phyloP scores from a whole-genome alignment of 768 basidiomycete species.

The Suillus luteus region DNA sequence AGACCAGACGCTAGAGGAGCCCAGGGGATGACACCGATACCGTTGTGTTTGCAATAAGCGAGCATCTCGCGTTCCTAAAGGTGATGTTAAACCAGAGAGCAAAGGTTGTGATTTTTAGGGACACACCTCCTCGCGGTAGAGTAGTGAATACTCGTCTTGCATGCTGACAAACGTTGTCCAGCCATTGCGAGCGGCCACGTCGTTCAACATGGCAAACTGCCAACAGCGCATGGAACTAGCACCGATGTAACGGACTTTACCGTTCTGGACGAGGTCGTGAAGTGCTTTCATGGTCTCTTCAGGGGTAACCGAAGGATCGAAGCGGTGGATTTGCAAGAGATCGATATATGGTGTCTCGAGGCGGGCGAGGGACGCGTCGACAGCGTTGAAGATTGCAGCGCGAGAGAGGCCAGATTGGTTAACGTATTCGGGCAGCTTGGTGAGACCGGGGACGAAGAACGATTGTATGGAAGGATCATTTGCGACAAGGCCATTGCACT shows the following conservation, averaged over 20 bases:
- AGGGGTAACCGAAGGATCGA: slow-evolving; percentile 37
- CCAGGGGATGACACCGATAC: slow-evolving; percentile 57
- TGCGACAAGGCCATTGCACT: slow-evolving; percentile 24
- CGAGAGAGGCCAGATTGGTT: slow-evolving; percentile 40
- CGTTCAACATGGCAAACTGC: slow-evolving; percentile 47
- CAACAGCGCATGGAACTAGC: slow-evolving; percentile 49
- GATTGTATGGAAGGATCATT: slow-evolving; percentile 10
- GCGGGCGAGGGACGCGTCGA: slow-evolving; percentile 39
- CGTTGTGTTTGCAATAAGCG: slow-evolving; percentile 46
- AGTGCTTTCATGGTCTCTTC: slow-evolving; percentile 54
- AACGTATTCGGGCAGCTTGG: slow-evolving; percentile 21
- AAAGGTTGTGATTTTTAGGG: background rate
- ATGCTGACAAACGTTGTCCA: slow-evolving; percentile 60
- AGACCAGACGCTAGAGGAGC: slow-evolving; percentile 43
- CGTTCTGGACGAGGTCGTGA: slow-evolving; percentile 48
- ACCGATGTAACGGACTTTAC: slow-evolving; percentile 54
- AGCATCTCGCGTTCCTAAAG: slow-evolving; percentile 48
- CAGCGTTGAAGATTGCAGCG: slow-evolving; percentile 40
- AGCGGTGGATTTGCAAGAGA: slow-evolving; percentile 48
- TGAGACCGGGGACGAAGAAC: background rate
- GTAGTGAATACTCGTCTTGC: slow-evolving; percentile 54
- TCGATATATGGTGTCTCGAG: slow-evolving; percentile 40
- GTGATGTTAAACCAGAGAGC: too few species aligned
- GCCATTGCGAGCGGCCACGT: slow-evolving; percentile 43
- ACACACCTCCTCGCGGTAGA: slow-evolving; percentile 54